Percentiles rank a stretch among this genome's conserved stretches.
These are phyloP conservation scores for Margaritispora aquatica DNA, from an alignment of 495 filamentous ascomycete species.

Conservation along the genomic window DNA sequence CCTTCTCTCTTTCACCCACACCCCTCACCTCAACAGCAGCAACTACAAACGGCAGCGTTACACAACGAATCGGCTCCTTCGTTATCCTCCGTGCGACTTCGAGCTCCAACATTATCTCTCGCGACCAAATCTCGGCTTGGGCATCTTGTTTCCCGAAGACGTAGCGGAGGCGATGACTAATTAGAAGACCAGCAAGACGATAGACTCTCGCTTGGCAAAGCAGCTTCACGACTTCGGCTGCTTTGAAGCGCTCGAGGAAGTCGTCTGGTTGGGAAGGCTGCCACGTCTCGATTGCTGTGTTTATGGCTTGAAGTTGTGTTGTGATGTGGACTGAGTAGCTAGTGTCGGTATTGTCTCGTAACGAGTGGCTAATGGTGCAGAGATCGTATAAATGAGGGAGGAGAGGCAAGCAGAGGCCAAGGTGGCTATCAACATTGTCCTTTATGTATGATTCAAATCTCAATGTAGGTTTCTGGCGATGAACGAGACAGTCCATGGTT, in stretches of 20 bases:
- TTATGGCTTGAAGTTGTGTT: conserved; percentile 13
- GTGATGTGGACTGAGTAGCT: not conserved
- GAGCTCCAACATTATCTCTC: conserved; percentile 21
- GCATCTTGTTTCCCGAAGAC: conserved; percentile 20
- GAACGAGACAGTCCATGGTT: conserved; percentile 18
- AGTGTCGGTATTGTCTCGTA: not conserved
- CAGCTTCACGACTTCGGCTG: conserved; percentile 20
- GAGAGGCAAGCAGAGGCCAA: conserved; percentile 21
- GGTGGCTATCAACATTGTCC: conserved; percentile 16
- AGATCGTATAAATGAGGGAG: conserved; percentile 23
- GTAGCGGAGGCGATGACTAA: conserved; percentile 22
- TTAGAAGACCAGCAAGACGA: conserved; percentile 17
- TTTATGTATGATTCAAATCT: conserved; percentile 12
- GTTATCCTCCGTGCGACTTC: conserved; percentile 18
- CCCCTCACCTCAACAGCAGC: conserved; percentile 21
- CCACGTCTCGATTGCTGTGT: conserved; percentile 8
- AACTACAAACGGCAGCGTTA: conserved; percentile 20
- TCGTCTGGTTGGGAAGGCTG: conserved; percentile 16
- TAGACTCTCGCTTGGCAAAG: conserved; percentile 20
- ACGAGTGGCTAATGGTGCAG: conserved; percentile 18
- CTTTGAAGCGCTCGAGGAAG: conserved; percentile 12
- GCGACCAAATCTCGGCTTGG: conserved; percentile 21
- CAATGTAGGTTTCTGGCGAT: conserved; percentile 18
- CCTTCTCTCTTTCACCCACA: not conserved
- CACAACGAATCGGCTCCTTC: conserved; percentile 19